Percentiles rank a stretch among this genome's conserved stretches.
Conservation (phyloP, 805 yeast species). For the Wickerhamomyces bisporus region DNA sequence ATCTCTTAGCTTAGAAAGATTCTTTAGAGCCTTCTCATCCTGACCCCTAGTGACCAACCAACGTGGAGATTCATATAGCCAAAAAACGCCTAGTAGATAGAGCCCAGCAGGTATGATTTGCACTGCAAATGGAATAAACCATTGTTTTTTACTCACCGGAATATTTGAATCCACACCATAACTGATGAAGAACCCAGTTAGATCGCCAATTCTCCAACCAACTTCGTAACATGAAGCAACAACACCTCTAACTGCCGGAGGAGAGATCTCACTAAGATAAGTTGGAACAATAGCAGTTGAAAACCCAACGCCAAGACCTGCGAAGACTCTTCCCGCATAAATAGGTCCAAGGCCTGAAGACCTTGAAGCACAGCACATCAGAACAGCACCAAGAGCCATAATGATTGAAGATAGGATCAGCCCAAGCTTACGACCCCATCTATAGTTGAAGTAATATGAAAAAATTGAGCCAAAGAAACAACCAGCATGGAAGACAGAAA, state of each 20-base stretch:
- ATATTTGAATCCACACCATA: constrained; percentile 14
- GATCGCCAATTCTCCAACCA: constrained; percentile 34
- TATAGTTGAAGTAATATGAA: constrained; percentile 38
- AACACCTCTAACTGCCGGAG: constrained; percentile 42
- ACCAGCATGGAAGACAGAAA: constrained; percentile 48
- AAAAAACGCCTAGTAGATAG: constrained; percentile 32
- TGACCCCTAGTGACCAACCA: constrained; percentile 33
- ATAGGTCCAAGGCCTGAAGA: constrained; percentile 36
- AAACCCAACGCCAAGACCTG: constrained; percentile 49
- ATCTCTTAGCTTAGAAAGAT: constrained; percentile 34
- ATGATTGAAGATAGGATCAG: constrained; percentile 35
- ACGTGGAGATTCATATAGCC: constrained; percentile 42
- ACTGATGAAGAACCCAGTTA: constrained; percentile 17
- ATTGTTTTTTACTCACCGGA: constrained; percentile 33
- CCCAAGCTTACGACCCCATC: constrained; percentile 35
- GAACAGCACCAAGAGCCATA: constrained; percentile 38
- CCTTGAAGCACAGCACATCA: constrained; percentile 31
- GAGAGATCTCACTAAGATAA: constrained; percentile 42
- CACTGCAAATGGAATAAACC: constrained; percentile 45
- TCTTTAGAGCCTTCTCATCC: constrained; percentile 28
- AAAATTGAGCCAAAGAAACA: constrained; percentile 43
- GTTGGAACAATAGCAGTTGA: constrained; percentile 46
- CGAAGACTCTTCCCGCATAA: constrained; percentile 47
- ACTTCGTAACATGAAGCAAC: constrained; percentile 43
- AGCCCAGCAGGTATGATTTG: constrained; percentile 42